phyloP scores from a whole-genome alignment of 2,329 filamentous ascomycete genomes.

The Beauveria varroae region DNA sequence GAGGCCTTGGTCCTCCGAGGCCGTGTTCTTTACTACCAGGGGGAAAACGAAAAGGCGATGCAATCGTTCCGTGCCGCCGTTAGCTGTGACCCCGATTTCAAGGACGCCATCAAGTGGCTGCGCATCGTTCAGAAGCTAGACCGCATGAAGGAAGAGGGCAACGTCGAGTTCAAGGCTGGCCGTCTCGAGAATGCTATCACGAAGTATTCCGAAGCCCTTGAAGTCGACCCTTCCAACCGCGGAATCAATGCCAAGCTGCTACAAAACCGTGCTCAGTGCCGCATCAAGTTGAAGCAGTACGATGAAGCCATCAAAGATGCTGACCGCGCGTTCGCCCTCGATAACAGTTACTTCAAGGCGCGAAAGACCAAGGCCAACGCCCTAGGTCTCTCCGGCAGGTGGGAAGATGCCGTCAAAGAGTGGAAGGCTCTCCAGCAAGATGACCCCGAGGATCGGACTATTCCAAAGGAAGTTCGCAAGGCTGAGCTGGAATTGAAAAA shows the following conservation, averaged over 20 bases:
- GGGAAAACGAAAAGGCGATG: conserved; percentile 91
- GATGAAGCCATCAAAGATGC: conserved; percentile 78
- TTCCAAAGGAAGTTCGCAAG: conserved; percentile 77
- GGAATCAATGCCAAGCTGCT: conserved; percentile 91
- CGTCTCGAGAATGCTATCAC: conserved; percentile 74
- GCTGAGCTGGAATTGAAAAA: conserved; percentile 97
- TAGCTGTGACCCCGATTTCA: conserved; percentile 85
- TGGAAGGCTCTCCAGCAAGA: conserved; percentile 80
- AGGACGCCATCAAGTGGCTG: conserved; percentile 79
- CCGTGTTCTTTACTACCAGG: conserved; percentile 79
- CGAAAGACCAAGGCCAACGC: conserved; percentile 92
- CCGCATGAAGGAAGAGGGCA: conserved; percentile 89
- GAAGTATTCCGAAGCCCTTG: conserved; percentile 75
- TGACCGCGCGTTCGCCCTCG: conserved; percentile 72
- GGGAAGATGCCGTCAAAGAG: conserved; percentile 86
- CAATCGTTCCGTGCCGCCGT: conserved; percentile 88
- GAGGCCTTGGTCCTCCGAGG: conserved; percentile 89
- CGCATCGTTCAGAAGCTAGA: conserved; percentile 87
- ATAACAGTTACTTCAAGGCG: conserved; percentile 81
- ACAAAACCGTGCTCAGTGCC: conserved; percentile 85
- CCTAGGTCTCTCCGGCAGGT: conserved; percentile 73
- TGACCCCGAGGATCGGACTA: conserved; percentile 72
- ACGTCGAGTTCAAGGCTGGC: conserved; percentile 79
- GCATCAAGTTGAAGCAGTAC: conserved; percentile 76
- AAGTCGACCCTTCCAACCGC: conserved; percentile 81